Percentiles rank a stretch among this genome's conserved stretches.
These are phyloP conservation scores for Starmerella bombi DNA, from an alignment of 805 yeast genomes.

Conservation along the genomic window DNA sequence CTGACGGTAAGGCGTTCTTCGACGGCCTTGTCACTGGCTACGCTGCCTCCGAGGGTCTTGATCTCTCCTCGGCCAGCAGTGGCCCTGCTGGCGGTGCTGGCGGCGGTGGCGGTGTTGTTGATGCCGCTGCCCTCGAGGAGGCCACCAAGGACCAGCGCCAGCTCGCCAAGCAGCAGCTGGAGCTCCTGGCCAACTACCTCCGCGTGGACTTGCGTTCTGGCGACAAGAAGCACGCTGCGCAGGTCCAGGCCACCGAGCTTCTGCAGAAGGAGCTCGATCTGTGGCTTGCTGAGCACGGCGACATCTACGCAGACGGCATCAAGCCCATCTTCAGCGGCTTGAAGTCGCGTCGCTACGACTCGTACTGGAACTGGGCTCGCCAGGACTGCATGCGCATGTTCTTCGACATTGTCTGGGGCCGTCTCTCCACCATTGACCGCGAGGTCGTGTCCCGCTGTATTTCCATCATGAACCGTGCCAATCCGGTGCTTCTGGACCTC, in stretches of 20 bases:
- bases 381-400: constrained; percentile 90
- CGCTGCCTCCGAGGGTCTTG: constrained; percentile 69
- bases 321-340: constrained; percentile 77
- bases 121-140: constrained; percentile 88
- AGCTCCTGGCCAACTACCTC: constrained; percentile 87
- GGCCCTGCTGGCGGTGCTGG: constrained; percentile 37
- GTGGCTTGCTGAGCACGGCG: constrained; percentile 87
- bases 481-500: constrained; percentile 82
- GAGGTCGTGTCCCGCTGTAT: constrained; percentile 94
- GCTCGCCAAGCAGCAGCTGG: constrained; percentile 69
- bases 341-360: constrained; percentile 92
- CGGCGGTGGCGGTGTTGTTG: constrained; percentile 62
- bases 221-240: constrained; percentile 65
- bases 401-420: constrained; percentile 92
- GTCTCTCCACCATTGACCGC: constrained; percentile 77
- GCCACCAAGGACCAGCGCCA: constrained; percentile 55
- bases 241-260: constrained; percentile 71
- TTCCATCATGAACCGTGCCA: constrained; percentile 93
- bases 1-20: constrained; percentile 80
- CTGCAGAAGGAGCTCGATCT: constrained; percentile 84
- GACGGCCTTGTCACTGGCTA: constrained; percentile 74
- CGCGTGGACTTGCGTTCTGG: constrained; percentile 86
- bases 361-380: constrained; percentile 99
- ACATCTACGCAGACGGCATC: constrained; percentile 82
- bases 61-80: constrained; percentile 54